Evolutionary conservation across 306 rosid species (phyloP), one percentile per base, ranked within the genome.

Genomic region (Cucumis melo): DNA sequence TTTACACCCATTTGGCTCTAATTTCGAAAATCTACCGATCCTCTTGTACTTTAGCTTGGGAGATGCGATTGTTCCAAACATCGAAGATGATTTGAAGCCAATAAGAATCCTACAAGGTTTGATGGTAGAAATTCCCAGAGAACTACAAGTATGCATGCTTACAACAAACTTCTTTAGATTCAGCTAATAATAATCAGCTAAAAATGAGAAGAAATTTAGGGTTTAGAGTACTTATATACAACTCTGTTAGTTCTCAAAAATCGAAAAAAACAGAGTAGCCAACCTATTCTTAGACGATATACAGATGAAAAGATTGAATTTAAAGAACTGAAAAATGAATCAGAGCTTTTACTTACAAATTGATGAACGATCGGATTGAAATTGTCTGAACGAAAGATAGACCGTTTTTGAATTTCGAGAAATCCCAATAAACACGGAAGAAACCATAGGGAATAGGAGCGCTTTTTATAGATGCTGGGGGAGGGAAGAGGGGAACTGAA

Each of bases 91-190:
- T 80, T 80, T 88, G 74, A 56, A 82, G 59, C 86, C 76, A 54
- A 59, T 65, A 5, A 89, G 82, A 80, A 91, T 82, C 82, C 87
- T 93, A 87, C 89, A 87, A 10, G 96, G 96, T 73, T 82, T 89
- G 91, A 92, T 87, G 78, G 87, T 81, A 46, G 88, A 80, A 81
- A 93, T 85, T 82, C 95, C 94, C 83, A 87, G 62, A 84, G 77
- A 87, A 66, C 92, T 74, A 79, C 91, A 84, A 79, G 83, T 75
- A 73, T 81, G 83, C 95, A 91, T 87, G 84, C 56, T 83, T 46
- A 67, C 6, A 42, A 44, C 11, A 11, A 42, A 67, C 12, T 67
- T 67, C 74, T 36, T 41, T 67, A 41, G 29, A 67, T 67, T 67
- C 41, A 67, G 36, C 74, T 67, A 20, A 39, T 39, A 67, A 38